These are phyloP conservation scores for Phyllostachys edulis DNA, from an alignment of 176 grass and related monocot genomes.

Conservation along the genomic window DNA sequence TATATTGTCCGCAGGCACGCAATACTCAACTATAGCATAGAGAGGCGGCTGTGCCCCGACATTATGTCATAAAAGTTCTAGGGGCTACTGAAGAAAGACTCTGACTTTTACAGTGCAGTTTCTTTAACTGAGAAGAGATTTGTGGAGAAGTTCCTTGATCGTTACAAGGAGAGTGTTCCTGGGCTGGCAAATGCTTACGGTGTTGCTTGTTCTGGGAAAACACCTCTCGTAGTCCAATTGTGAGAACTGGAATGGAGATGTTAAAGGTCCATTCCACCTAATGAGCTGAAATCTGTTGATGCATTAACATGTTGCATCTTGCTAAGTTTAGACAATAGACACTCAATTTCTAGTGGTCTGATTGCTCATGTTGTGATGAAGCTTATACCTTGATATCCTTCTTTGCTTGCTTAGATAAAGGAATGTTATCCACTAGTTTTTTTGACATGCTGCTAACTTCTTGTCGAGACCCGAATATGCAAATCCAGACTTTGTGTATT, in stretches of 20 bases:
- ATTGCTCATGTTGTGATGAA: too few relatives aligned
- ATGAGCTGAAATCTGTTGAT: too few relatives aligned
- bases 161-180: slow-evolving; percentile 7
- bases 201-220: slow-evolving; percentile 2
- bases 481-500: too few relatives aligned
- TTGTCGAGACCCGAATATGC: too few relatives aligned
- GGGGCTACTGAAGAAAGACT: slow-evolving; percentile 4
- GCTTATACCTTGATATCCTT: too few relatives aligned
- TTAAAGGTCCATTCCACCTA: background rate
- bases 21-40: slow-evolving; percentile 31
- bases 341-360: too few relatives aligned
- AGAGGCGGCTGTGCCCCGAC: slow-evolving; percentile 41
- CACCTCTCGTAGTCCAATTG: background rate
- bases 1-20: slow-evolving; percentile 9
- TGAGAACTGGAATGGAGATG: background rate
- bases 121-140: background rate
- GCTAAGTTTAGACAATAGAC: too few relatives aligned
- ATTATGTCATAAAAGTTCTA: slow-evolving; percentile 42
- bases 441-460: too few relatives aligned
- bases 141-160: slow-evolving; percentile 14
- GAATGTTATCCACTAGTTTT: too few relatives aligned
- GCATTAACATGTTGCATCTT: too few relatives aligned
- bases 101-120: background rate
- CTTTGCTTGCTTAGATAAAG: too few relatives aligned
- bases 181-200: slow-evolving; percentile 26